These are phyloP conservation scores for Erythrobasidium hasegawianum DNA, from an alignment of 1,284 basidiomycete species.

Conservation along the genomic window DNA sequence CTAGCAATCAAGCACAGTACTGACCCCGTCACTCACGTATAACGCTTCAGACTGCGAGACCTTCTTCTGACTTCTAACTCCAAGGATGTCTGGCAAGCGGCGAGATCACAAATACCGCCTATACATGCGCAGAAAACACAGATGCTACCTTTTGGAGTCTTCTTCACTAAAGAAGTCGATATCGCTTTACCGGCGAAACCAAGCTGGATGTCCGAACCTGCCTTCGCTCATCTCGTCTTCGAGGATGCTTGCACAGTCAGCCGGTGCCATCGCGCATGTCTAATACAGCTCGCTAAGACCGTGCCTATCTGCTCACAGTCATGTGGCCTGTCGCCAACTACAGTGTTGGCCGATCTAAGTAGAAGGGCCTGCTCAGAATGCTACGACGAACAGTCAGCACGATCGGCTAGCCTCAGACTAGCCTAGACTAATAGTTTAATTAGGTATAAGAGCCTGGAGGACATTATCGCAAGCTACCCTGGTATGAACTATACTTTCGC, in stretches of 20 bases:
- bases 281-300: background rate
- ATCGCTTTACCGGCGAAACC: conserved; percentile 11
- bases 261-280: background rate
- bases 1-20: background rate
- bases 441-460: background rate
- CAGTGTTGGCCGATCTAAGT: background rate
- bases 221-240: conserved; percentile 22
- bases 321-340: background rate
- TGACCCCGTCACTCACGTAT: background rate
- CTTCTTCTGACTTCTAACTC: background rate
- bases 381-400: background rate
- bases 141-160: conserved; percentile 31
- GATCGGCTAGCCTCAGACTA: background rate
- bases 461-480: background rate
- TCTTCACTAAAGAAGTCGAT: conserved; percentile 23
- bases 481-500: conserved; percentile 1
- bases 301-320: background rate
- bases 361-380: background rate
- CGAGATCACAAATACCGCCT: background rate
- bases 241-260: conserved; percentile 19
- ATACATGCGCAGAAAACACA: conserved; percentile 15
- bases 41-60: background rate
- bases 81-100: conserved; percentile 4
- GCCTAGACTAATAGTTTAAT: background rate
- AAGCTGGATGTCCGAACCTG: background rate